phyloP scores from a whole-genome alignment of 805 yeast species.

The Hanseniaspora clermontiae region DNA sequence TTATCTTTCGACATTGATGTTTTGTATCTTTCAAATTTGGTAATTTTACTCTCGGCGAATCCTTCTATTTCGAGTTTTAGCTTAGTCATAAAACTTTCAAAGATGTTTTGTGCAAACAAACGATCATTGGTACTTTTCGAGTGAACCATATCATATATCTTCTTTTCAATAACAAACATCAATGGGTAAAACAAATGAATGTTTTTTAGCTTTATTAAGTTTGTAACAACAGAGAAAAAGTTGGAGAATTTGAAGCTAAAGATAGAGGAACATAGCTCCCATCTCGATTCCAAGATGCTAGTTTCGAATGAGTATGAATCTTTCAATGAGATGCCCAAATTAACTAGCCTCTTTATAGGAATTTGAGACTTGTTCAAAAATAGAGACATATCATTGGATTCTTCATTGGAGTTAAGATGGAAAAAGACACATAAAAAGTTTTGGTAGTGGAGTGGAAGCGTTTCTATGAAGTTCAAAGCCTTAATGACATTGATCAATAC shows the following conservation, averaged over 20 bases:
- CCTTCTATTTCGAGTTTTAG: constrained; percentile 19
- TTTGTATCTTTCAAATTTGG: constrained; percentile 31
- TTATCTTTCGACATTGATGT: constrained; percentile 33
- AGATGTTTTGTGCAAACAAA: not conserved
- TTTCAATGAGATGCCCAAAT: not conserved
- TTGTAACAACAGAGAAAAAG: constrained; percentile 23
- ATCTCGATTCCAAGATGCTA: constrained; percentile 9
- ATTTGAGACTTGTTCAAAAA: constrained; percentile 28
- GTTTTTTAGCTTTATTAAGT: constrained; percentile 23
- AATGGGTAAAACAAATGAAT: constrained; percentile 24
- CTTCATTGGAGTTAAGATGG: constrained; percentile 30
- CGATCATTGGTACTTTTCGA: not conserved
- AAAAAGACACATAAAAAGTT: constrained; percentile 36
- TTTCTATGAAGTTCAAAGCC: constrained; percentile 16
- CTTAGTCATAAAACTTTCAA: constrained; percentile 15
- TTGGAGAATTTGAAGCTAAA: constrained; percentile 26
- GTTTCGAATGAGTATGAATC: not conserved
- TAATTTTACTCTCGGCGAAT: constrained; percentile 29
- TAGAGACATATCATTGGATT: constrained; percentile 30
- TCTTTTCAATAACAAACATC: constrained; percentile 12
- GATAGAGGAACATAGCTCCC: constrained; percentile 18
- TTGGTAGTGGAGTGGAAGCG: constrained; percentile 34
- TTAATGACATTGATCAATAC: constrained; percentile 16
- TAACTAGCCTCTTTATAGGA: constrained; percentile 18
- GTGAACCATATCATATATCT: constrained; percentile 11